Evolutionary conservation across 352 stramenopile species (phyloP).

Genomic region (Pythium aquatile): DNA sequence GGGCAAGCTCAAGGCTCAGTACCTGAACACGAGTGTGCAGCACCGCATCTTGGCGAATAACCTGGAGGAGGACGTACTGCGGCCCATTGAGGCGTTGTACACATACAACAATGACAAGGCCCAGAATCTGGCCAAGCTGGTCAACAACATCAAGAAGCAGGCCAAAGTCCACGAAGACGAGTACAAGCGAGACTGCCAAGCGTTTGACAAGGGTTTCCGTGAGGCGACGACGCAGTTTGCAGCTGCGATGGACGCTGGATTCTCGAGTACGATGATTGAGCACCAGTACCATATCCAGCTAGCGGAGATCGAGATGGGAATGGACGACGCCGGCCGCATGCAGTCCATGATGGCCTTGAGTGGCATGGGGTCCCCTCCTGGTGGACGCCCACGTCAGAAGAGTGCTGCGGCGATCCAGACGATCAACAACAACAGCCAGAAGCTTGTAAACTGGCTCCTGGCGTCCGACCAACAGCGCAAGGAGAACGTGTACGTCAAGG

Average conservation of each 20-base stretch:
- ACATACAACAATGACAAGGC: constrained; percentile 52
- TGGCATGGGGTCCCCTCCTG: neutral
- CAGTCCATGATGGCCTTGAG: constrained; percentile 9
- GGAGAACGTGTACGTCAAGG: constrained; percentile 56
- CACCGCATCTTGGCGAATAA: constrained; percentile 68
- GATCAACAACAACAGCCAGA: constrained; percentile 68
- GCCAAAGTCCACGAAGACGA: constrained; percentile 68
- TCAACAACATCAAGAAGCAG: constrained; percentile 75
- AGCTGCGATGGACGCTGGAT: constrained; percentile 66
- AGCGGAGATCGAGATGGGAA: constrained; percentile 38
- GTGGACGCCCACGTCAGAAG: constrained; percentile 17
- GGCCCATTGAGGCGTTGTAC: constrained; percentile 64
- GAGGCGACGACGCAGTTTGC: constrained; percentile 63
- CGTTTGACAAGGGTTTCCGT: constrained; percentile 73
- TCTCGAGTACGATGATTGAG: constrained; percentile 71
- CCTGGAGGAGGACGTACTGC: constrained; percentile 75
- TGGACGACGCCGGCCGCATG: constrained; percentile 11
- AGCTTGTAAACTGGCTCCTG: constrained; percentile 79
- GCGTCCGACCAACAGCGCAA: constrained; percentile 69
- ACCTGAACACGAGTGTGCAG: constrained; percentile 82
- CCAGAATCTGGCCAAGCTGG: constrained; percentile 49
- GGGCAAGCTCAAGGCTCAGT: constrained; percentile 62
- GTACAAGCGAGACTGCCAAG: constrained; percentile 69
- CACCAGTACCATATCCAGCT: constrained; percentile 59
- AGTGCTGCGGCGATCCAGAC: constrained; percentile 31